phyloP scores from a whole-genome alignment of 805 yeast species.

The Tetrapisispora fleetii region DNA sequence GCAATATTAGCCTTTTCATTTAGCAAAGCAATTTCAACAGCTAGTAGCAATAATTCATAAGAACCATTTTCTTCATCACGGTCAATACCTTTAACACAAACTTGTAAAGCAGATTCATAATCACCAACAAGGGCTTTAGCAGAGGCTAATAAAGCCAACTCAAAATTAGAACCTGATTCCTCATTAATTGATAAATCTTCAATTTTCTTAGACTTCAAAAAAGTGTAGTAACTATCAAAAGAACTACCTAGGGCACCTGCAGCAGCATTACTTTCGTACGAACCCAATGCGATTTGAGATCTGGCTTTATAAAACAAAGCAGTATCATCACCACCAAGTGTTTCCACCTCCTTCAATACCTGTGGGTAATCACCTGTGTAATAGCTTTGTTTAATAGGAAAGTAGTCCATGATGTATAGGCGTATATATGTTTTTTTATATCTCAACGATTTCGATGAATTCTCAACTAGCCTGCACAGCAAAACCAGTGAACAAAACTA shows the following conservation, averaged over 20 bases:
- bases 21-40: constrained; percentile 33
- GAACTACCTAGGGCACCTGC: constrained; percentile 19
- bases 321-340: constrained; percentile 27
- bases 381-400: constrained; percentile 47
- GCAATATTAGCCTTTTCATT: constrained; percentile 35
- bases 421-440: too few relatives aligned
- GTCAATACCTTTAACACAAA: constrained; percentile 33
- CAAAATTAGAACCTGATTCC: constrained; percentile 11
- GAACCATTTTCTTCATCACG: constrained; percentile 33
- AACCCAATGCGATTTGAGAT: constrained; percentile 25
- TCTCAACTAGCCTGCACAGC: too few relatives aligned
- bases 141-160: constrained; percentile 20
- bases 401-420: constrained; percentile 33
- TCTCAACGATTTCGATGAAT: neutral
- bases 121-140: constrained; percentile 22
- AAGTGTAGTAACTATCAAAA: constrained; percentile 21
- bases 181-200: constrained; percentile 6
- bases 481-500: too few relatives aligned
- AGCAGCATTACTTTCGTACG: constrained; percentile 15
- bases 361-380: constrained; percentile 48
- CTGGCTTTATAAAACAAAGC: constrained; percentile 29
- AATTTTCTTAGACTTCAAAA: constrained; percentile 15
- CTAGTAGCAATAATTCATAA: constrained; percentile 34
- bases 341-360: constrained; percentile 34
- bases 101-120: constrained; percentile 30